phyloP scores from a whole-genome alignment of 2,329 filamentous ascomycete species.

The Geosmithia putterillii region DNA sequence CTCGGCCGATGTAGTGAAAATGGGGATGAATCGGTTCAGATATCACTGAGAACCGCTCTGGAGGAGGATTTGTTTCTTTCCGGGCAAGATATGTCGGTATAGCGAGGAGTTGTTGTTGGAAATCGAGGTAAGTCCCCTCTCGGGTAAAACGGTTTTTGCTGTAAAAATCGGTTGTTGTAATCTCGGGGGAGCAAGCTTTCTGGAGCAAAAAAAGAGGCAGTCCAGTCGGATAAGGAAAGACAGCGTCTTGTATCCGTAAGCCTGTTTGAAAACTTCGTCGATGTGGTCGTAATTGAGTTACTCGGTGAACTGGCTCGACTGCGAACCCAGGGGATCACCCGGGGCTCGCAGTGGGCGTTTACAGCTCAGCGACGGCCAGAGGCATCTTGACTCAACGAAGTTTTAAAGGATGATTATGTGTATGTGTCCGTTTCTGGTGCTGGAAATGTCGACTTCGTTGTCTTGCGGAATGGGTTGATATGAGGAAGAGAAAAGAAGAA shows the following conservation, averaged over 20 bases:
- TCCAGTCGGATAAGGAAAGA: background rate
- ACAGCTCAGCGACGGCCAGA: conserved; percentile 81
- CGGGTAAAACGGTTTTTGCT: background rate
- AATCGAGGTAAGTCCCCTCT: background rate
- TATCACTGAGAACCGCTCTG: background rate
- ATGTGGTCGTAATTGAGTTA: conserved; percentile 28
- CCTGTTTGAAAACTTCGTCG: conserved; percentile 55
- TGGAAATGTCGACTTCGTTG: conserved; percentile 4
- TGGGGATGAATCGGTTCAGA: background rate
- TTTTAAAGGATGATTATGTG: conserved; percentile 29
- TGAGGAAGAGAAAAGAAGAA: conserved; percentile 8
- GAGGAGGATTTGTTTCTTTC: background rate
- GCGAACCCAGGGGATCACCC: conserved; percentile 42
- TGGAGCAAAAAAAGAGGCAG: background rate
- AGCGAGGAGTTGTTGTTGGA: background rate
- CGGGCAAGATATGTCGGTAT: background rate
- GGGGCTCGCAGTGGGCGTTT: conserved; percentile 71
- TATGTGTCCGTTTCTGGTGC: conserved; percentile 20
- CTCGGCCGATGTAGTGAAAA: background rate
- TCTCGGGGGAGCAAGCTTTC: background rate
- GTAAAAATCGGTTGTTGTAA: background rate
- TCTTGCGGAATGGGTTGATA: background rate
- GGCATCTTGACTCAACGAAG: conserved; percentile 63
- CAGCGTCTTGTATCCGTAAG: conserved; percentile 6
- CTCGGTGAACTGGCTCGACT: conserved; percentile 80